Conservation (phyloP, 805 yeast genomes). For the Dipodascus albidus region DNA sequence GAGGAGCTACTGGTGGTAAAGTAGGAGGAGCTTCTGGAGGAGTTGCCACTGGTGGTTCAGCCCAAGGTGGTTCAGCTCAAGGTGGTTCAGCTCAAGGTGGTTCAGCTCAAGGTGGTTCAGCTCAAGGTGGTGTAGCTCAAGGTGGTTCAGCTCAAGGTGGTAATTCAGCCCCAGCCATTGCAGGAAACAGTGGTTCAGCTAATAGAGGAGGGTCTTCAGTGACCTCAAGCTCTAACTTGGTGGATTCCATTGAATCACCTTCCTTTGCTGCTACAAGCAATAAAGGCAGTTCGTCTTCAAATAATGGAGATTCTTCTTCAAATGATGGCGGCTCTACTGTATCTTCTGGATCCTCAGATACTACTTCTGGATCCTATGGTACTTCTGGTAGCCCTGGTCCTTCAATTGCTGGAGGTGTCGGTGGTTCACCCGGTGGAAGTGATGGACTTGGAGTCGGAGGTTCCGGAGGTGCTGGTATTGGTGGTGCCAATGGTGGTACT, state of each 20-base stretch:
- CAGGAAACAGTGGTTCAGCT: not conserved
- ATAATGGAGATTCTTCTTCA: too few relatives aligned
- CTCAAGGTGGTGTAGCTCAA: not conserved
- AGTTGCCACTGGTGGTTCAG: not conserved
- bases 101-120: not conserved
- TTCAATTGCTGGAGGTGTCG: not conserved
- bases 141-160: not conserved
- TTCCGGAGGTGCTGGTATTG: not conserved
- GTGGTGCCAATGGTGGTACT: not conserved
- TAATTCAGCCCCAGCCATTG: not conserved
- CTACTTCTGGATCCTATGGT: not conserved
- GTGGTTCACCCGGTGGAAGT: not conserved
- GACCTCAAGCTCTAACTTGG: not conserved
- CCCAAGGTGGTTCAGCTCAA: not conserved
- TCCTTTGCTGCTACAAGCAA: too few relatives aligned
- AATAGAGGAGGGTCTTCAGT: not conserved
- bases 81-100: not conserved
- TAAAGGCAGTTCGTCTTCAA: too few relatives aligned
- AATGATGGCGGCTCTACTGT: too few relatives aligned
- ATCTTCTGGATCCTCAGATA: not conserved
- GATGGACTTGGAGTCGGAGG: not conserved
- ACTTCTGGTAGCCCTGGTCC: not conserved
- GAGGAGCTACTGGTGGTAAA: not conserved
- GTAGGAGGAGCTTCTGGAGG: not conserved
- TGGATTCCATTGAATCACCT: not conserved